Evolutionary conservation across 2,329 filamentous ascomycete genomes (phyloP).

Genomic region (Colletotrichum sp.): DNA sequence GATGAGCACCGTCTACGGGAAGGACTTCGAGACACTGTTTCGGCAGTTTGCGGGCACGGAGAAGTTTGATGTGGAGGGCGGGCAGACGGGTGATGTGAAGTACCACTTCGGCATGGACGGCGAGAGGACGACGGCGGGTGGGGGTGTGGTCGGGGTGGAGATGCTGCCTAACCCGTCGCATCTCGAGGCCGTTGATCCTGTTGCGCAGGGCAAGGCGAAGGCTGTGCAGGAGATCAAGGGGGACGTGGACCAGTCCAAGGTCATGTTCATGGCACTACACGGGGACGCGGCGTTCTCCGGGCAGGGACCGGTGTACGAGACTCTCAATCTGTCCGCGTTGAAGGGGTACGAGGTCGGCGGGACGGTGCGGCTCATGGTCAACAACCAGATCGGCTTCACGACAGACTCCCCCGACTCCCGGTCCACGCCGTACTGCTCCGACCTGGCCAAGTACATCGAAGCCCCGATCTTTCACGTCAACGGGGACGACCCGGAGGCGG

Average conservation of each 20-base stretch:
- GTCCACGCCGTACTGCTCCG: conserved; percentile 97
- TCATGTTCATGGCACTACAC: conserved; percentile 94
- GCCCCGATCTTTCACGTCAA: conserved; percentile 99
- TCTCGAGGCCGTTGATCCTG: conserved; percentile 96
- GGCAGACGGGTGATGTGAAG: conserved; percentile 88
- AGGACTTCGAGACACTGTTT: conserved; percentile 99
- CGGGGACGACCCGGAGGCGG: conserved; percentile 94
- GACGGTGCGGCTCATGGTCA: conserved; percentile 95
- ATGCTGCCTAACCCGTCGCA: conserved; percentile 98
- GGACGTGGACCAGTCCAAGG: conserved; percentile 86
- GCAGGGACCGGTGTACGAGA: conserved; percentile 98
- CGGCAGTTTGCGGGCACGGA: conserved; percentile 92
- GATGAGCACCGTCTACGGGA: conserved; percentile 95
- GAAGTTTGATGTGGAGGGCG: conserved; percentile 85
- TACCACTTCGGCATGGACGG: conserved; percentile 99
- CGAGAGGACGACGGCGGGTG: conserved; percentile 94
- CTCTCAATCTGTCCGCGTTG: conserved; percentile 93
- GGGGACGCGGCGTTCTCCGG: conserved; percentile 96
- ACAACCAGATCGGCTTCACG: conserved; percentile 99
- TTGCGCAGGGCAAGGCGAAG: conserved; percentile 94
- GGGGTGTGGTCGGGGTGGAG: conserved; percentile 96
- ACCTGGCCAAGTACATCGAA: conserved; percentile 98
- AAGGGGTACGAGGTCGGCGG: conserved; percentile 96
- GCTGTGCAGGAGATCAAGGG: conserved; percentile 99
- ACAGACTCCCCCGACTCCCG: conserved; percentile 96